These are phyloP conservation scores for Endogone sp. DNA, from an alignment of 192 early-diverging fungal genomes.

Conservation along the genomic window DNA sequence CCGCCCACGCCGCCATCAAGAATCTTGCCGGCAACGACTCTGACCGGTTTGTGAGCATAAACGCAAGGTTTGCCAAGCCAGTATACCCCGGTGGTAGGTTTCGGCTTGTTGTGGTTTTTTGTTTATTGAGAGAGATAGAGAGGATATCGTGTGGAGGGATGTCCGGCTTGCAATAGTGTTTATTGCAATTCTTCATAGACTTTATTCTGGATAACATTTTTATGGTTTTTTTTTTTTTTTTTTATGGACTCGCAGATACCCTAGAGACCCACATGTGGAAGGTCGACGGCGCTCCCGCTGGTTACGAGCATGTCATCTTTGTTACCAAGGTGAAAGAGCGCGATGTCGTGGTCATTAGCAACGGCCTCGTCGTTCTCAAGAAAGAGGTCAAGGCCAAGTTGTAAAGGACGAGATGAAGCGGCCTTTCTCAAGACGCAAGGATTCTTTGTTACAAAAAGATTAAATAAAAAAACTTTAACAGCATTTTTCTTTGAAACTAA, in stretches of 20 bases:
- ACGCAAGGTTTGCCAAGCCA: slow-evolving; percentile 62
- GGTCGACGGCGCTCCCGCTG: slow-evolving; percentile 34
- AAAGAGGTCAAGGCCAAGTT: not conserved
- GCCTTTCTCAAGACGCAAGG: too few species aligned
- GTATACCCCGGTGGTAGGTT: slow-evolving; percentile 60
- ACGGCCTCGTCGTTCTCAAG: slow-evolving; percentile 40
- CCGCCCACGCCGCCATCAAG: slow-evolving; percentile 56
- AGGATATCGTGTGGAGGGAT: too few species aligned
- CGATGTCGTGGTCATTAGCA: slow-evolving; percentile 54
- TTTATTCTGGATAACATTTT: too few species aligned
- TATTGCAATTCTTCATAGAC: slow-evolving; percentile 1
- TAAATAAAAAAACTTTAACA: too few species aligned
- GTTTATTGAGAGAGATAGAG: too few species aligned
- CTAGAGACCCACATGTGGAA: slow-evolving; percentile 71
- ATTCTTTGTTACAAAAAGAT: too few species aligned
- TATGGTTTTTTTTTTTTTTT: too few species aligned
- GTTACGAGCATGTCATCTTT: slow-evolving; percentile 51
- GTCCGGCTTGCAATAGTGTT: too few species aligned
- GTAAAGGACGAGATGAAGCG: too few species aligned
- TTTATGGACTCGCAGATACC: slow-evolving; percentile 50
- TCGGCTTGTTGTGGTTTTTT: not conserved
- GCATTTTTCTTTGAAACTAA: too few species aligned
- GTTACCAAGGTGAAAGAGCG: slow-evolving; percentile 53
- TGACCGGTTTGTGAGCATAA: slow-evolving; percentile 54
- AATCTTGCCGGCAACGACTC: slow-evolving; percentile 50